A percentile compares a stretch with the other conserved stretches of the same genome.
Conservation (phyloP, 768 basidiomycete genomes). For the Collybia mongolica region DNA sequence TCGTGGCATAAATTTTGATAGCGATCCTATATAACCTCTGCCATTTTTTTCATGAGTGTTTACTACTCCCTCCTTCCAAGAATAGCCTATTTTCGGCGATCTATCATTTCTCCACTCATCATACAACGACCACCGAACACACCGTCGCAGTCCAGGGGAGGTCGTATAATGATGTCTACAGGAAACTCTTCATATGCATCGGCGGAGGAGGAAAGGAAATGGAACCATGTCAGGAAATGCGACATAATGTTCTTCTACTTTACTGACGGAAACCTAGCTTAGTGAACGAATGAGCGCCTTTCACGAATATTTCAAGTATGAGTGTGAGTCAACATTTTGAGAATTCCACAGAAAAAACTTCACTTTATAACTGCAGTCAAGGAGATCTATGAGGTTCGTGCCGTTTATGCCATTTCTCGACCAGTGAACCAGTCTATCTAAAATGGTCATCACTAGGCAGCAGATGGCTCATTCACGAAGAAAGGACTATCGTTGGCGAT, state of each 20-base stretch:
- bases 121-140: too few species aligned
- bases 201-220: slow-evolving; percentile 19
- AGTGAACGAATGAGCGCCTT: slow-evolving; percentile 35
- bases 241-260: not conserved
- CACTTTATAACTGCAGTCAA: slow-evolving; percentile 19
- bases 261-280: slow-evolving; percentile 14
- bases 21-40: too few species aligned
- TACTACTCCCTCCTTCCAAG: too few species aligned
- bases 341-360: not conserved
- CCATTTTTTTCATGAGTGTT: too few species aligned
- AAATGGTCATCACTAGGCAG: slow-evolving; percentile 29
- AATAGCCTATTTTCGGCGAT: too few species aligned
- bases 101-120: too few species aligned
- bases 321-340: not conserved
- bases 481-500: slow-evolving; percentile 36
- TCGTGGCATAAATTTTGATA: too few species aligned
- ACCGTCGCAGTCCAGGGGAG: too few species aligned
- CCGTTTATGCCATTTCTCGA: not conserved
- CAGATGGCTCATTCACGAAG: slow-evolving; percentile 46
- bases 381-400: slow-evolving; percentile 2
- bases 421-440: not conserved
- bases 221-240: slow-evolving; percentile 14
- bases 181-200: slow-evolving; percentile 3
- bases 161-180: not conserved
- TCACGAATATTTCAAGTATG: slow-evolving; percentile 44